phyloP scores from a whole-genome alignment of 2,329 filamentous ascomycete species.

The Stromatinia cepivora region DNA sequence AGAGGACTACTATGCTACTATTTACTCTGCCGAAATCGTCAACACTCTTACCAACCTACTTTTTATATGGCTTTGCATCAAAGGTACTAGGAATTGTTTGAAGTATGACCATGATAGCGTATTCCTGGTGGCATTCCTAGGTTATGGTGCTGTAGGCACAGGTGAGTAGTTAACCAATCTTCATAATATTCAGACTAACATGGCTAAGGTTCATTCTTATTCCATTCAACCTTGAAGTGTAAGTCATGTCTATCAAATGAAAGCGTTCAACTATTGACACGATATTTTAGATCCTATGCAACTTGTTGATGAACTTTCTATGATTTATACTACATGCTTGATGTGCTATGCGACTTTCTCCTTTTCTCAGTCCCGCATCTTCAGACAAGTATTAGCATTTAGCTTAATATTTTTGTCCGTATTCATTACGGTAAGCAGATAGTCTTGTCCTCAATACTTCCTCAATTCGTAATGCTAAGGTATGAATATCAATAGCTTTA shows the following conservation, averaged over 20 bases:
- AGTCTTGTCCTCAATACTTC: not conserved
- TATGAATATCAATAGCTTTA: conserved; percentile 46
- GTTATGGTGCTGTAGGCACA: conserved; percentile 44
- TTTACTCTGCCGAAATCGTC: conserved; percentile 74
- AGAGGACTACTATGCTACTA: conserved; percentile 74
- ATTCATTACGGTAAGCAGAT: conserved; percentile 55
- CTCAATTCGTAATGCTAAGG: conserved; percentile 6
- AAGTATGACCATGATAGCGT: conserved; percentile 72
- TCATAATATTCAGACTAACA: not conserved
- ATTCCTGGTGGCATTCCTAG: conserved; percentile 65
- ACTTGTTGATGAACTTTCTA: conserved; percentile 67
- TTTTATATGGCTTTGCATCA: conserved; percentile 75
- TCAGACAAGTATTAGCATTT: conserved; percentile 52
- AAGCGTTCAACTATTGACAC: not conserved
- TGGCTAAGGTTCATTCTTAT: conserved; percentile 38
- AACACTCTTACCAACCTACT: conserved; percentile 80
- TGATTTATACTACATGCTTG: conserved; percentile 71
- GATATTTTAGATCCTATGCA: conserved; percentile 62
- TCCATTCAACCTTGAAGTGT: conserved; percentile 47
- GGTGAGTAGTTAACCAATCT: conserved; percentile 30
- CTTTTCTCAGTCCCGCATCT: conserved; percentile 52
- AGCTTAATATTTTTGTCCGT: conserved; percentile 52
- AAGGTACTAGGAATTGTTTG: conserved; percentile 73
- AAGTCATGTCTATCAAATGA: conserved; percentile 24
- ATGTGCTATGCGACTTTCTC: conserved; percentile 70